Base-by-base conservation (phyloP, 2,329 filamentous ascomycete species). In the Hypoxylon sp. region DNA sequence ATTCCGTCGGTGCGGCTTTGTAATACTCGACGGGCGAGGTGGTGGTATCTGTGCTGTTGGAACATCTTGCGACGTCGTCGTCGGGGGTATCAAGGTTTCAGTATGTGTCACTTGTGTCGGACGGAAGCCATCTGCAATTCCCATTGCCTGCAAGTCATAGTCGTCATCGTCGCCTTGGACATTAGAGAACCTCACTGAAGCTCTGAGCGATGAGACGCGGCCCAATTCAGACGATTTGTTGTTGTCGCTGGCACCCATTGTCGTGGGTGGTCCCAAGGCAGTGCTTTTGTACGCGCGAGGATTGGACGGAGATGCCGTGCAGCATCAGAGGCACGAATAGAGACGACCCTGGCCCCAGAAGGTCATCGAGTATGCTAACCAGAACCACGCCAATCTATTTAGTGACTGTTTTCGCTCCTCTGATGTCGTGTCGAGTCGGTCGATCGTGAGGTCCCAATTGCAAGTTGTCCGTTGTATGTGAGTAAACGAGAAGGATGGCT, bases 21-120 rank as follows among this genome's bases (percentile, higher is more conserved):
- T 80, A 50, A 84, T 84, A 74, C 87, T 89, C 2, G 85, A 87
- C 37, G 85, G 82, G 61, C 84, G 80, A 61, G 70, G 73, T 59
- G 71, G 71, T 65, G 68, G 59, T 50, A 64, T 61, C 32, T 69
- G 70, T 55, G 70, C 46, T 43, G 68, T 54, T 32, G 69, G 66
- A 37, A 50, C 50, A 45, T 74, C 69, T 46, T 61, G 56, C 19
- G 73, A 54, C 12, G 74, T 70, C 43, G 69, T 68, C 29, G 65
- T 63, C 23, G 71, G 72, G 7, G 68, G 60, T 7, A 61, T 68
- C 43, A 67, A 70, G 70, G 56, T 50, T 50, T 73, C 73, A 52
- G 67, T 59, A 23, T 74, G 73, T 60, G 73, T 58, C 39, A 70
- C 68, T 41, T 75, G 67, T 37, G 63, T 57, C 39, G 75, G 75